Conservation (phyloP, 257 asterid genomes). For the Solanum appendiculatum region DNA sequence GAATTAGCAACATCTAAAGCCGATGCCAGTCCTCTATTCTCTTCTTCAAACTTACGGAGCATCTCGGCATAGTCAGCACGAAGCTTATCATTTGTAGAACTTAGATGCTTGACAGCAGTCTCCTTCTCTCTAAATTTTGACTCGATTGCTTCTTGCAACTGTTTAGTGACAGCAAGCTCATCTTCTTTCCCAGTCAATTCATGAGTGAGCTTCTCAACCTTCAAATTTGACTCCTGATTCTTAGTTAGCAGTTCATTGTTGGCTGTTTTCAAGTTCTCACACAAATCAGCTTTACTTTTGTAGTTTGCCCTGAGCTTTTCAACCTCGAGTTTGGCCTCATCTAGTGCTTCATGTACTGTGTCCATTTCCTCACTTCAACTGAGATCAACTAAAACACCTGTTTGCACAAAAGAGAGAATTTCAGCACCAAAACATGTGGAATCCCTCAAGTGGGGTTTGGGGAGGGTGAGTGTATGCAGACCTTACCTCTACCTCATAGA, state of each 20-base stretch:
- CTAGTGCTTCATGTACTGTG: constrained; percentile 51
- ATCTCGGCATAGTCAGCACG: constrained; percentile 44
- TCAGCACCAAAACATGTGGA: not conserved
- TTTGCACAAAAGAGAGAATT: not conserved
- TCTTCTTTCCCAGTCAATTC: constrained; percentile 41
- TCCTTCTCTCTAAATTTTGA: constrained; percentile 48
- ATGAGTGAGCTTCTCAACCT: constrained; percentile 41
- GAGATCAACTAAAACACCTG: constrained; percentile 5
- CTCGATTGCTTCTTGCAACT: constrained; percentile 34
- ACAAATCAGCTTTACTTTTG: constrained; percentile 35
- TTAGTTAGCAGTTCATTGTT: constrained; percentile 49
- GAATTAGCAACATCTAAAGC: constrained; percentile 66
- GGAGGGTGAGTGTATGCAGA: not conserved
- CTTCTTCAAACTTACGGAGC: constrained; percentile 43
- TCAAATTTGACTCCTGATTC: constrained; percentile 44
- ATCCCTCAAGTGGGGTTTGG: not conserved
- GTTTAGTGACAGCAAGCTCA: constrained; percentile 28
- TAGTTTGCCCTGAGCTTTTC: constrained; percentile 47
- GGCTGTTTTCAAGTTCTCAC: constrained; percentile 56
- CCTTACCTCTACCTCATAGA: not conserved
- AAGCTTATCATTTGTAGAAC: constrained; percentile 51
- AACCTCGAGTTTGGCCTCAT: constrained; percentile 60
- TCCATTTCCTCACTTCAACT: constrained; percentile 37
- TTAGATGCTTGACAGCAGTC: constrained; percentile 36
- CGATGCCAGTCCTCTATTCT: constrained; percentile 38